Evolutionary conservation across 176 grass and related monocot genomes (phyloP), one percentile per base, ranked within the genome.

Genomic region (Musa acuminata): DNA sequence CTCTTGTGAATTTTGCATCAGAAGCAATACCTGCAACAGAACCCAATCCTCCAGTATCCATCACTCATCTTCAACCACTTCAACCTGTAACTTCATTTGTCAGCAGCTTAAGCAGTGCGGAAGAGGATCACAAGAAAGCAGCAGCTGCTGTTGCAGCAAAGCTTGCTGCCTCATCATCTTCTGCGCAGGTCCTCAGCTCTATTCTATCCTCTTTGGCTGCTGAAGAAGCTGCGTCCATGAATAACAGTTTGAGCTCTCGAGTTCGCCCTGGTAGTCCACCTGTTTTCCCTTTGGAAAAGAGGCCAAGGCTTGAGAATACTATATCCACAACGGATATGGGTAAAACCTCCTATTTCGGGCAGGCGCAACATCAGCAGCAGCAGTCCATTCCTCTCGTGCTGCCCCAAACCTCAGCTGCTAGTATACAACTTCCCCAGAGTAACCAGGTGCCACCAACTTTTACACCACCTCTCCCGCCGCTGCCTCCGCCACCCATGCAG

Each of bases 131-230:
- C 65, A 99, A 89, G 72, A 94, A 82, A 71, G 82, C 88, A 16
- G 95, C 95, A 43, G 95, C 95, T 81, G 95, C 87, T 53, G 83
- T 99, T 69, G 90, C 88, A 26, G 95, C 87, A 58, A 99, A 91
- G 78, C 83, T 99, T 75, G 82, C 84, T 55, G 92, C 95, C 55
- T 89, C 87, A 77, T 81, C 90, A 85, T 81, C 88, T 29, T 84
- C 90, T 1, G 90, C 76, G 23, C 80, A 96, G 55, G 53, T 87
- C 27, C 77, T 99, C 27, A 80, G 75, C 59, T 89, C 88, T 14
- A 83, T 94, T 80, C 50, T 99, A 5, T 84, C 86, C 17, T 89
- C 90, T 50, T 71, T 94, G 24, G 86, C 59, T 48, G 90, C 90
- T 73, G 85, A 94, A 77, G 84, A 89, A 75, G 81, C 87, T 80